Evolutionary conservation across 371 early-diverging fungal genomes (phyloP).

Genomic region (Saksenaea vasiformis): DNA sequence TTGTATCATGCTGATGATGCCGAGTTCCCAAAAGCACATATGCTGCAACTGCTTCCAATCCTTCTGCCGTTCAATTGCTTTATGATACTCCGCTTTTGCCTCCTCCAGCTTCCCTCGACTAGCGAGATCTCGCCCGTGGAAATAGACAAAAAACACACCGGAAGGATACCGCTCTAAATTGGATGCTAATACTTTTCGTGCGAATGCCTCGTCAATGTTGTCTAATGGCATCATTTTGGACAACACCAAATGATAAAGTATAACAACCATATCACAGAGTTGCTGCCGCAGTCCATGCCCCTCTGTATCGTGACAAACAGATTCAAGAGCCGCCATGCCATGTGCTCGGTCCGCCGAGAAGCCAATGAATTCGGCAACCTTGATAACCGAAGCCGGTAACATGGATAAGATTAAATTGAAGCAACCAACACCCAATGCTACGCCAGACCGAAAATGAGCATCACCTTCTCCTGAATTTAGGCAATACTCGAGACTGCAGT

Average conservation of each 20-base stretch:
- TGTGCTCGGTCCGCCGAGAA: constrained; percentile 68
- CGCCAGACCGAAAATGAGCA: constrained; percentile 73
- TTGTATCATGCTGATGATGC: constrained; percentile 46
- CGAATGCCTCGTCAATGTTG: constrained; percentile 51
- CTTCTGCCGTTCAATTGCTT: constrained; percentile 45
- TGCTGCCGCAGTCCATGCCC: constrained; percentile 39
- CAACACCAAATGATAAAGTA: constrained; percentile 70
- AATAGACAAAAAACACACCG: constrained; percentile 68
- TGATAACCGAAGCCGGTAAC: constrained; percentile 50
- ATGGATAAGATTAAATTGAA: constrained; percentile 53
- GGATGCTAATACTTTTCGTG: constrained; percentile 38
- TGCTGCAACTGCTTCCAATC: constrained; percentile 82
- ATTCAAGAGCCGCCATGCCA: constrained; percentile 64
- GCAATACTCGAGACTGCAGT: constrained; percentile 50
- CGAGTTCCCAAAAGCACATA: constrained; percentile 78
- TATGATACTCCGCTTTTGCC: constrained; percentile 53
- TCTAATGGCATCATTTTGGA: constrained; percentile 58
- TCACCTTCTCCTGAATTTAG: constrained; percentile 48
- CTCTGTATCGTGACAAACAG: constrained; percentile 40
- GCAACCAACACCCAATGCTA: constrained; percentile 68
- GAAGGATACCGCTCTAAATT: constrained; percentile 52
- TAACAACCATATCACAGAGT: constrained; percentile 65
- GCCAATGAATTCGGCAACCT: constrained; percentile 70
- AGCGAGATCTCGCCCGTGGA: constrained; percentile 56
- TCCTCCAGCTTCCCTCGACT: constrained; percentile 45